A percentile compares a stretch with the other conserved stretches of the same genome.
Conservation (phyloP, 2,329 filamentous ascomycete species). For the Aspergillus hortae region DNA sequence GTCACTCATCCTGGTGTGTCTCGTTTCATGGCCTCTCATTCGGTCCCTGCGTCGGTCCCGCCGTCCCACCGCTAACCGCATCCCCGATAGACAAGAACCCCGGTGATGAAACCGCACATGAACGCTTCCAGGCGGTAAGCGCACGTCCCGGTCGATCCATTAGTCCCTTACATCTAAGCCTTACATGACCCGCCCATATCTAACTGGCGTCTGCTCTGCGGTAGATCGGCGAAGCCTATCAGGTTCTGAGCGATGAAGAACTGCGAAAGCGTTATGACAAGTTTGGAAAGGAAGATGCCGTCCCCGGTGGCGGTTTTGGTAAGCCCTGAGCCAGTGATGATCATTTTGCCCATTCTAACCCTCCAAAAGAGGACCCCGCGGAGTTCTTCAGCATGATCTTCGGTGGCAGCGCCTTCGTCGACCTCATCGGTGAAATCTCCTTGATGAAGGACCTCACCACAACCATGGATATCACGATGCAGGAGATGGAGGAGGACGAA, state of each 20-base stretch:
- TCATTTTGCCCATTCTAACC: constrained; percentile 1
- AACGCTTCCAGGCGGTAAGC: constrained; percentile 81
- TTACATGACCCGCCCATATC: not conserved
- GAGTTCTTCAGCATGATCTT: constrained; percentile 99
- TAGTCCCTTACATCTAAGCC: not conserved
- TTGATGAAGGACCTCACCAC: constrained; percentile 98
- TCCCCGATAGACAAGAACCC: constrained; percentile 81
- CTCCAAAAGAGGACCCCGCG: constrained; percentile 68
- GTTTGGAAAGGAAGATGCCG: constrained; percentile 90
- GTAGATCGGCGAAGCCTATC: constrained; percentile 67
- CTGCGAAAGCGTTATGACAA: constrained; percentile 93
- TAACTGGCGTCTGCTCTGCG: constrained; percentile 1
- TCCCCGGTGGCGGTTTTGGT: constrained; percentile 87
- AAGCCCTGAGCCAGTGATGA: constrained; percentile 17
- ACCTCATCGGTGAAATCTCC: constrained; percentile 97
- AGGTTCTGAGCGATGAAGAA: constrained; percentile 79
- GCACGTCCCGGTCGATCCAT: not conserved
- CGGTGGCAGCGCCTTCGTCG: constrained; percentile 89
- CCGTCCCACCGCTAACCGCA: constrained; percentile 9
- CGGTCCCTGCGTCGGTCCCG: constrained; percentile 11
- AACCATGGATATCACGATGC: constrained; percentile 96
- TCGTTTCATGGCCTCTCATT: not conserved
- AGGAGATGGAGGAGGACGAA: constrained; percentile 69
- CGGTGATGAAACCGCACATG: constrained; percentile 87
- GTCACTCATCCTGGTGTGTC: constrained; percentile 78